Percentiles rank a stretch among this genome's conserved stretches.
These are phyloP conservation scores for Nemophila menziesii DNA, from an alignment of 257 asterid genomes.

Conservation along the genomic window DNA sequence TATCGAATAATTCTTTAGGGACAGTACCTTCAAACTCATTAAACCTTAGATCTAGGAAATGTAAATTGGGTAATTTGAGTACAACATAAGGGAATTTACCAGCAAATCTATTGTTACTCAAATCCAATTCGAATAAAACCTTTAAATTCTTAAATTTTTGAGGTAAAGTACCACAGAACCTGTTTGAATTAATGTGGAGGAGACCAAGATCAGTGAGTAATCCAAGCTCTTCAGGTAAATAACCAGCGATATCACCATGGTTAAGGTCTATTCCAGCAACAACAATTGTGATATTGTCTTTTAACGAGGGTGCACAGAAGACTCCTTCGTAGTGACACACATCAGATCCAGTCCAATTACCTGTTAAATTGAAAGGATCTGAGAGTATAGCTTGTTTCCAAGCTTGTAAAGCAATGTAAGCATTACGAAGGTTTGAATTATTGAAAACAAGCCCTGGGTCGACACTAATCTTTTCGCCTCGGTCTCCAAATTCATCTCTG, in stretches of 20 bases:
- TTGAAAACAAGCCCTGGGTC: conserved; percentile 59
- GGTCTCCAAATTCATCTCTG: conserved; percentile 62
- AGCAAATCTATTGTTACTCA: conserved; percentile 79
- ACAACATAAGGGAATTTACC: conserved; percentile 82
- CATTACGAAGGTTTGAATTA: conserved; percentile 44
- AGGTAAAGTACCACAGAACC: conserved; percentile 75
- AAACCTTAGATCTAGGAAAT: conserved; percentile 52
- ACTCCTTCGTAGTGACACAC: conserved; percentile 63
- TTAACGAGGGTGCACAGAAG: conserved; percentile 63
- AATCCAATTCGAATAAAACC: conserved; percentile 57
- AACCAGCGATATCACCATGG: conserved; percentile 90
- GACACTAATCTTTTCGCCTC: conserved; percentile 62
- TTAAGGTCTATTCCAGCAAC: conserved; percentile 79
- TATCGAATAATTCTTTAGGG: conserved; percentile 54
- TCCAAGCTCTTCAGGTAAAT: conserved; percentile 75
- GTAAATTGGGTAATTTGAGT: conserved; percentile 45
- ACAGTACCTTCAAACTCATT: conserved; percentile 84
- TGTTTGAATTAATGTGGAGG: conserved; percentile 69
- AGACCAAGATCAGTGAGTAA: conserved; percentile 65
- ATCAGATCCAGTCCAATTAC: conserved; percentile 63
- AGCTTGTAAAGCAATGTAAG: conserved; percentile 76
- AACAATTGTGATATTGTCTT: conserved; percentile 33
- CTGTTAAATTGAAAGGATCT: conserved; percentile 56
- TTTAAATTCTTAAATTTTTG: conserved; percentile 39
- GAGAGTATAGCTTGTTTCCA: conserved; percentile 79